Conservation (phyloP, 2,329 filamentous ascomycete species). For the Apiospora malaysiana region DNA sequence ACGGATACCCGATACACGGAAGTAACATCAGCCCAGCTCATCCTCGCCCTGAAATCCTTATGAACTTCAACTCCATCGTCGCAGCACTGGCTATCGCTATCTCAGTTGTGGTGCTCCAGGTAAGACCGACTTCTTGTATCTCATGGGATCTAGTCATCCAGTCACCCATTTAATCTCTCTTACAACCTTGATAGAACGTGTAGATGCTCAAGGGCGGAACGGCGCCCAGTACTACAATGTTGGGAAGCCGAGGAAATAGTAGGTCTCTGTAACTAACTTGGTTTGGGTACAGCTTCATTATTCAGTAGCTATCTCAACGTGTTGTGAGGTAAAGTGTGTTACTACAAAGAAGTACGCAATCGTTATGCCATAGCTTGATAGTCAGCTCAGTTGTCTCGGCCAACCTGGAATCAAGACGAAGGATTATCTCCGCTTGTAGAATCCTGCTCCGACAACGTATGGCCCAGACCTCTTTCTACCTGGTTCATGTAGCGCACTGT, state of each 20-base stretch:
- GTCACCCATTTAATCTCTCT: not conserved
- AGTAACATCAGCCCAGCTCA: no score
- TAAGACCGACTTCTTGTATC: not conserved
- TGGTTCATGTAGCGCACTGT: not conserved
- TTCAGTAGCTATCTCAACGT: no score
- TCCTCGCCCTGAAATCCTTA: not conserved
- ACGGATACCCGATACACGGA: no score
- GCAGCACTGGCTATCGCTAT: constrained; percentile 4
- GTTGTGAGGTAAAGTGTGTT: no score
- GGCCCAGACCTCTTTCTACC: not conserved
- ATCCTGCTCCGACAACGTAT: not conserved
- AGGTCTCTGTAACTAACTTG: not conserved
- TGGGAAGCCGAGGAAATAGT: not conserved
- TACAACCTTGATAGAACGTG: not conserved
- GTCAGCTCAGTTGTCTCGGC: no score
- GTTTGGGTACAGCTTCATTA: no score
- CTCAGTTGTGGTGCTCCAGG: constrained; percentile 16
- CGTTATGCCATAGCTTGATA: no score
- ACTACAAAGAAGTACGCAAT: no score
- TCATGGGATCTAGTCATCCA: not conserved
- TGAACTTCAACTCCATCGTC: constrained; percentile 20
- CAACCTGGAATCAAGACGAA: no score
- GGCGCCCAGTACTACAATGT: not conserved
- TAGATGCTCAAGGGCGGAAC: constrained; percentile 17
- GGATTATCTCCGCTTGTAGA: no score